These are phyloP conservation scores for Pythium plurisporium DNA, from an alignment of 352 stramenopile species.

Conservation along the genomic window DNA sequence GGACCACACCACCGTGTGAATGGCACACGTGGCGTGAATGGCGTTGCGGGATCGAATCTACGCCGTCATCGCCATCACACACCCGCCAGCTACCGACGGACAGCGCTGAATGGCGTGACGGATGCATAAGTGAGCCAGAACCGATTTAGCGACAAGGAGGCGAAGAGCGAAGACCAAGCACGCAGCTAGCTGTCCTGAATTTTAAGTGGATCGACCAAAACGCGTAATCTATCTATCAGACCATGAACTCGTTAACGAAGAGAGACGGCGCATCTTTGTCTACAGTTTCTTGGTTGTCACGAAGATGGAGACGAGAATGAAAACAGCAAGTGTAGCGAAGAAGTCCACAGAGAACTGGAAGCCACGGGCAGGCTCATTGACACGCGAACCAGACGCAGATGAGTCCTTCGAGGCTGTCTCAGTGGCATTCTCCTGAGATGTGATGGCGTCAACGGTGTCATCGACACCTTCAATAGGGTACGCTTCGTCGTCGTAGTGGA, in stretches of 20 bases:
- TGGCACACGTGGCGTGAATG: conserved; percentile 16
- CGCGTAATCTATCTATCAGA: conserved; percentile 15
- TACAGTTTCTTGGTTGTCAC: conserved; percentile 40
- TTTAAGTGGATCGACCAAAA: too few species aligned
- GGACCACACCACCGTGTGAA: conserved; percentile 18
- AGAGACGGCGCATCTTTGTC: not conserved
- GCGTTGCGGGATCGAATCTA: not conserved
- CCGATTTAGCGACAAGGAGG: too few species aligned
- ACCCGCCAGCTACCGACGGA: conserved; percentile 4
- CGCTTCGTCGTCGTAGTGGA: conserved; percentile 65
- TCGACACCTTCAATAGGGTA: conserved; percentile 56
- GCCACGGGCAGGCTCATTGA: not conserved
- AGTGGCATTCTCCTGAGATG: not conserved
- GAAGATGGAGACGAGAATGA: conserved; percentile 23
- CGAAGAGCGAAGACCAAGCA: too few species aligned
- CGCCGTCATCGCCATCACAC: conserved; percentile 12
- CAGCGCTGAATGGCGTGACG: conserved; percentile 12
- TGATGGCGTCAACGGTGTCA: not conserved
- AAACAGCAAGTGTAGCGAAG: conserved; percentile 21
- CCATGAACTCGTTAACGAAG: conserved; percentile 24
- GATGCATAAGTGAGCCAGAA: not conserved
- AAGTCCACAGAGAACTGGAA: conserved; percentile 55
- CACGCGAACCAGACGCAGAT: not conserved
- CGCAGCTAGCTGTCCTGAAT: too few species aligned
- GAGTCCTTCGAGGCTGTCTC: not conserved